Percentiles rank a stretch among this genome's conserved stretches.
These are phyloP conservation scores for Myriosclerotinia duriaeana DNA, from an alignment of 2,329 filamentous ascomycete genomes.

Conservation along the genomic window DNA sequence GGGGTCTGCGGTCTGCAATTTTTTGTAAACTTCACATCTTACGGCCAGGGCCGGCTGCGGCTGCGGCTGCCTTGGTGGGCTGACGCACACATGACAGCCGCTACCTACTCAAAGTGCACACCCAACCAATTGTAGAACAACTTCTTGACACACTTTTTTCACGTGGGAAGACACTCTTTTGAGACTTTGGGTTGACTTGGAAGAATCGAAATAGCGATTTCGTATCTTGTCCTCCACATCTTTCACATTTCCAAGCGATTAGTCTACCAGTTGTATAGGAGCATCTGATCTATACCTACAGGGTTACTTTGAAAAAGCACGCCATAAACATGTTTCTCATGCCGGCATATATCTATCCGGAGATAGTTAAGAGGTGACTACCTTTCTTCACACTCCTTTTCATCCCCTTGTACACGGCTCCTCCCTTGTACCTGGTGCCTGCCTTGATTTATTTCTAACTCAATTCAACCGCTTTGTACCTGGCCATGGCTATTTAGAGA, in stretches of 20 bases:
- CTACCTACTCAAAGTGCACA: too few species aligned
- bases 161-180: background rate
- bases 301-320: background rate
- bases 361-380: background rate
- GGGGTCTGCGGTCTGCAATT: too few species aligned
- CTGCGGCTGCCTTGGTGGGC: too few species aligned
- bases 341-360: background rate
- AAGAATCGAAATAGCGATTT: conserved; percentile 8
- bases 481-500: background rate
- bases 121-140: too few species aligned
- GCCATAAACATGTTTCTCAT: background rate
- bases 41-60: too few species aligned
- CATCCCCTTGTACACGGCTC: background rate
- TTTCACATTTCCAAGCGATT: background rate
- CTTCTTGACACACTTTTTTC: background rate
- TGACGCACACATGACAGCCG: too few species aligned
- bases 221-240: conserved; percentile 1
- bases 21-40: too few species aligned
- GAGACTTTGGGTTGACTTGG: background rate
- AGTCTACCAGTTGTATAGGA: background rate
- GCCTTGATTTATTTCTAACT: background rate
- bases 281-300: background rate
- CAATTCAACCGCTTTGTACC: background rate
- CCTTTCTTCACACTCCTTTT: background rate
- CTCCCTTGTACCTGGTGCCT: conserved; percentile 4